Percentiles rank a stretch among this genome's conserved stretches.
Evolutionary conservation across 805 yeast species (phyloP).

Genomic region (Helenozyma rhizophorensis): DNA sequence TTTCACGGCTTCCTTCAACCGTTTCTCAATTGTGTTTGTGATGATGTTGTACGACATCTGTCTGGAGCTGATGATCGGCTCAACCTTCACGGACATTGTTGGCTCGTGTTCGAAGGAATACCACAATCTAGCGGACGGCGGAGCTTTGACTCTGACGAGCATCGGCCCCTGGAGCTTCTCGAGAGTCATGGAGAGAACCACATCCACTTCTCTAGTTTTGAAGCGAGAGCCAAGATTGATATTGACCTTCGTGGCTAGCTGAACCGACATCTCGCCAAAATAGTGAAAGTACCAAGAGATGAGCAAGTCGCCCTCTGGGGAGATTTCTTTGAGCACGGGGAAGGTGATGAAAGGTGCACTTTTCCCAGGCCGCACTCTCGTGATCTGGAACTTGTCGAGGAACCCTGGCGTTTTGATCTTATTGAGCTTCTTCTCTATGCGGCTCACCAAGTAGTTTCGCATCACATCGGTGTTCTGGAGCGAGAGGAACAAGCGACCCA

Average conservation of each 20-base stretch:
- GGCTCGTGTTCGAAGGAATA: slow-evolving; percentile 83
- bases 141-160: slow-evolving; percentile 69
- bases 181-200: slow-evolving; percentile 66
- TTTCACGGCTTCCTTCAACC: slow-evolving; percentile 71
- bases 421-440: slow-evolving; percentile 65
- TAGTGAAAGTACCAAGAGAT: slow-evolving; percentile 62
- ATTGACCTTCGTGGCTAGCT: slow-evolving; percentile 75
- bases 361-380: slow-evolving; percentile 67
- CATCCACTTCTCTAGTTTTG: slow-evolving; percentile 68
- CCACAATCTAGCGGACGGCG: slow-evolving; percentile 91
- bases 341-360: slow-evolving; percentile 76
- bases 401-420: slow-evolving; percentile 86
- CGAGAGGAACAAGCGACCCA: slow-evolving; percentile 79
- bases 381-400: slow-evolving; percentile 75
- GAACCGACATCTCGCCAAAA: slow-evolving; percentile 70
- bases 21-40: slow-evolving; percentile 74
- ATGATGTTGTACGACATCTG: slow-evolving; percentile 74
- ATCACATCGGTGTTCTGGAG: slow-evolving; percentile 68
- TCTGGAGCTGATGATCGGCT: slow-evolving; percentile 87
- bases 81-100: slow-evolving; percentile 64
- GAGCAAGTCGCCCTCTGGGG: slow-evolving; percentile 75
- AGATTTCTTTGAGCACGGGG: slow-evolving; percentile 62
- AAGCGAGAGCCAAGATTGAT: slow-evolving; percentile 73
- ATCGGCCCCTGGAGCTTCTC: slow-evolving; percentile 71
- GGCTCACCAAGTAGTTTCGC: slow-evolving; percentile 51